phyloP scores from a whole-genome alignment of 2,329 filamentous ascomycete genomes.

The Myriosclerotinia duriaeana region DNA sequence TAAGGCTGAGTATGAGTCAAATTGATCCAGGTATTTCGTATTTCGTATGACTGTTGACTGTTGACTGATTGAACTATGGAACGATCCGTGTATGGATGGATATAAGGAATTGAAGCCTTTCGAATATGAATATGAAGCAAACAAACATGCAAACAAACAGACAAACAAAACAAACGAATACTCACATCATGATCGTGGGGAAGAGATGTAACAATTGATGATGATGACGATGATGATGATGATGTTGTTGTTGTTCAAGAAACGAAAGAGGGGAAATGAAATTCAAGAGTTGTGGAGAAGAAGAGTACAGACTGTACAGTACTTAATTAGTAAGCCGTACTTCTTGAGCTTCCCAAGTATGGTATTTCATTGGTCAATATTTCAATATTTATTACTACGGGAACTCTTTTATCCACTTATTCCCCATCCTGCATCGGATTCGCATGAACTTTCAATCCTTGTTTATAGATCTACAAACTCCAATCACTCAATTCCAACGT shows the following conservation, averaged over 20 bases:
- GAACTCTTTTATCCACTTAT: neutral
- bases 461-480: neutral
- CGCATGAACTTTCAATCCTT: neutral
- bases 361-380: neutral
- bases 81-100: neutral
- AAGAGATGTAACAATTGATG: neutral
- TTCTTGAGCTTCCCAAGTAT: too few relatives aligned
- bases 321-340: too few relatives aligned
- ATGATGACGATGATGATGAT: neutral
- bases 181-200: neutral
- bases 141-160: neutral
- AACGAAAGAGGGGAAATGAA: neutral
- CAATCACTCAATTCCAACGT: neutral
- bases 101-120: neutral
- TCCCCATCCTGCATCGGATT: too few relatives aligned
- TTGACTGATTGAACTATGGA: neutral
- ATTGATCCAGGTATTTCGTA: neutral
- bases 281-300: neutral
- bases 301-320: neutral
- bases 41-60: neutral
- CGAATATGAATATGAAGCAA: neutral
- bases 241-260: neutral
- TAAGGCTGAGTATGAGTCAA: constrained; percentile 14
- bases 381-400: too few relatives aligned
- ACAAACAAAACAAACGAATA: neutral